Evolutionary conservation across 2,329 filamentous ascomycete genomes (phyloP), one percentile per base, ranked within the genome.

Genomic region (Grosmannia huntii): DNA sequence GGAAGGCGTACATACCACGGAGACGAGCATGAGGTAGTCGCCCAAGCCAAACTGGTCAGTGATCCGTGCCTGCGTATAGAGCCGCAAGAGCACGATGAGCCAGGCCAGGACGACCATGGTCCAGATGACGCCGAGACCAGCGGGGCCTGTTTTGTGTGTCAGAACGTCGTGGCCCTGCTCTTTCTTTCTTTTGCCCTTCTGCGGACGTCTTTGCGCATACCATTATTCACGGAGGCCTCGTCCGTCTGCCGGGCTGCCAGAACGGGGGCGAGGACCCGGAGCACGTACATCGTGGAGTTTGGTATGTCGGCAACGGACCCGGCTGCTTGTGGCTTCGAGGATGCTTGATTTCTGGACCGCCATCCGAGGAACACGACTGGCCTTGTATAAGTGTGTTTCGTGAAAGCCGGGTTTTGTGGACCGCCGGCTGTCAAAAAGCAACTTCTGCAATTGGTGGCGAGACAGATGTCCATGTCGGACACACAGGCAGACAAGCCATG

Each of bases 51-150:
- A 57, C 9, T 51, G 46, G 31, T 16, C 41, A 19, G 46, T 57
- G 48, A 57, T 25, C 19, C 46, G 46, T 9, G 50, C 12, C 33
- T 57, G 55, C 19, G 55, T 36, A 46, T 57, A 57, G 21, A 57
- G 19, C 46, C 55, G 55, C 41, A 57, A 21, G 7, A 11, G 23
- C 7, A 57, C 28, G 12, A 57, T 46, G 19, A 27, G 12, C 14
- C 50, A 36, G 10, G 46, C 25, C 28, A 57, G 31, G 16, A 27
- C 19, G 3, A 52, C 55, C 27, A 57, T 23, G 46, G 50, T 57
- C 55, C 55, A 57, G 55, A 57, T 57, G 48, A 57, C 23, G n/a
- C 55, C 55, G 23, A 57, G 48, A 12, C 55, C 55, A 9, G 23
- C 28, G 12, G 55, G 55, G 1, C 55, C 55, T 36, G 14, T 38